Percentiles rank a stretch among this genome's conserved stretches.
Evolutionary conservation across 2,329 filamentous ascomycete genomes (phyloP).

Genomic region (Cladosporium cucumerinum): DNA sequence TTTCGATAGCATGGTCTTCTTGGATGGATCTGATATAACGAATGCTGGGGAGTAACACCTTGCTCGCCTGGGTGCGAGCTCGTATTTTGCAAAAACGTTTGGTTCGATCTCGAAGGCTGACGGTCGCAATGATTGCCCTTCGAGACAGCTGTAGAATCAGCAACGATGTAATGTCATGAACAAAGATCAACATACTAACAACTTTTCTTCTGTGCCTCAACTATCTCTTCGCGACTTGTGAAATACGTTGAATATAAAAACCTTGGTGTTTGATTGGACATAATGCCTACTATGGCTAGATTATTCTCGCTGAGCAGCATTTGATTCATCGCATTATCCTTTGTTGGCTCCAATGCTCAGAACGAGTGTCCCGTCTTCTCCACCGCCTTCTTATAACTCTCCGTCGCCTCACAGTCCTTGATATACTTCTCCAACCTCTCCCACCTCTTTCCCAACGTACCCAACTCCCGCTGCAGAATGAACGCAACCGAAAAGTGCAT

Average conservation of each 20-base stretch:
- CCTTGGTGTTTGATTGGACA: not conserved
- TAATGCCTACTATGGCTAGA: not conserved
- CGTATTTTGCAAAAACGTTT: not conserved
- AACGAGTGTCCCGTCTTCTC: slow-evolving; percentile 40
- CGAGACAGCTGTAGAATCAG: slow-evolving; percentile 1
- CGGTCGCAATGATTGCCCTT: not conserved
- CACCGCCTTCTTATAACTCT: slow-evolving; percentile 39
- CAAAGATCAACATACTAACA: not conserved
- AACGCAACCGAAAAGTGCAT: slow-evolving; percentile 44
- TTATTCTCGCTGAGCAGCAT: not conserved
- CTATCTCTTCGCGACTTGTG: not conserved
- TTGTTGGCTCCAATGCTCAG: slow-evolving; percentile 7
- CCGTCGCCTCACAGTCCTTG: slow-evolving; percentile 36
- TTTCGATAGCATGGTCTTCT: not conserved
- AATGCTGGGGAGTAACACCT: not conserved
- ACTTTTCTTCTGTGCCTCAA: not conserved
- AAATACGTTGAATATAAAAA: not conserved
- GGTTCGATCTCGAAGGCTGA: not conserved
- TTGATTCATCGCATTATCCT: too few species aligned
- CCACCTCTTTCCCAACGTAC: slow-evolving; percentile 37
- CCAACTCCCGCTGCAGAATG: slow-evolving; percentile 39
- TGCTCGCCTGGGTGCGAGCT: not conserved
- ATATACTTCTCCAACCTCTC: slow-evolving; percentile 37
- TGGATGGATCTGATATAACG: not conserved
- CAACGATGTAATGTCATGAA: slow-evolving; percentile 16